phyloP scores from a whole-genome alignment of 371 early-diverging fungal species.

The Actinomortierella wolfii region DNA sequence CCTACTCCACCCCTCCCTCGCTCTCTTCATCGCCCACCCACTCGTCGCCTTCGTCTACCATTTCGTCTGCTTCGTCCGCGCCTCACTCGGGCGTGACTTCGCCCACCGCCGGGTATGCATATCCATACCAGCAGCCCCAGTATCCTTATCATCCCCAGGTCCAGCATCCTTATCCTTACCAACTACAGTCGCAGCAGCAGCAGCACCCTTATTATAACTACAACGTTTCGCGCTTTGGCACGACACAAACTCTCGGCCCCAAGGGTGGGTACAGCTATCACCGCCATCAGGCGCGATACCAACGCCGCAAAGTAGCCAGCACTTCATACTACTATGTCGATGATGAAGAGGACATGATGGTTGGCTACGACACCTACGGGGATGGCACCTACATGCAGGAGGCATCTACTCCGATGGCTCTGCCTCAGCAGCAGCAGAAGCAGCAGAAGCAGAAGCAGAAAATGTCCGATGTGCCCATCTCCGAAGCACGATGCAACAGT shows the following conservation, averaged over 20 bases:
- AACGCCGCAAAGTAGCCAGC: conserved; percentile 9
- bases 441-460: neutral
- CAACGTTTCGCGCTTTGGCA: neutral
- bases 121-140: conserved; percentile 1
- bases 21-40: conserved; percentile 56
- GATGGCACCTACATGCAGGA: neutral
- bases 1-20: conserved; percentile 50
- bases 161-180: conserved; percentile 15
- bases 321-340: conserved; percentile 19
- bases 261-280: conserved; percentile 19
- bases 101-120: conserved; percentile 18
- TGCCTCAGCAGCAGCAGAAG: conserved; percentile 8
- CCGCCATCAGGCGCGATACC: conserved; percentile 16
- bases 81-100: conserved; percentile 54
- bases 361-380: conserved; percentile 19
- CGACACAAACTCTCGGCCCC: neutral
- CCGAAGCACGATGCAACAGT: neutral
- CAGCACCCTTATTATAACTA: conserved; percentile 1
- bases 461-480: conserved; percentile 6
- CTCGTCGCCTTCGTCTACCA: conserved; percentile 60
- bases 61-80: conserved; percentile 51
- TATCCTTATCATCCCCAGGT: conserved; percentile 16
- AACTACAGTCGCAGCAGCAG: conserved; percentile 9
- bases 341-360: conserved; percentile 29
- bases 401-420: conserved; percentile 7